These are phyloP conservation scores for Berberis thunbergii DNA, from an alignment of 164 flowering plant genomes.

Conservation along the genomic window DNA sequence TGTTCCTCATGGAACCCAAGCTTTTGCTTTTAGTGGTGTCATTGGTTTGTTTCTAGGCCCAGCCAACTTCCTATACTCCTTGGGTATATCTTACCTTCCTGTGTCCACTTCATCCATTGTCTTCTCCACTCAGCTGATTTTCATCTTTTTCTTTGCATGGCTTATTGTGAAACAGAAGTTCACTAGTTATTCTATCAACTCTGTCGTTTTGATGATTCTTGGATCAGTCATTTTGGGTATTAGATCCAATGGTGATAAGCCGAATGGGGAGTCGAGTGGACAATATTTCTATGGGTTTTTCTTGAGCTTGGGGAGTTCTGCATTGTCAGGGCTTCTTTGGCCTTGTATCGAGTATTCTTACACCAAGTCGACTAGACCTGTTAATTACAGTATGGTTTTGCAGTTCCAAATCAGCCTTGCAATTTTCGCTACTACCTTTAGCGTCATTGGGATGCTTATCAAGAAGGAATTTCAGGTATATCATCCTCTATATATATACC, in stretches of 20 bases:
- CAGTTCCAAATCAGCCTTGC: background rate
- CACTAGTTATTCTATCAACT: background rate
- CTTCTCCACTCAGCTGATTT: background rate
- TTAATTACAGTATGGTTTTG: background rate
- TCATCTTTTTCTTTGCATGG: background rate
- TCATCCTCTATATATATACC: too few relatives aligned
- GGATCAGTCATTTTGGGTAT: background rate
- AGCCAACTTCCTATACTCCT: background rate
- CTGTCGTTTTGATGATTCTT: background rate
- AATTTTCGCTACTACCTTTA: slow-evolving; percentile 1
- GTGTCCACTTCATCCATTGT: background rate
- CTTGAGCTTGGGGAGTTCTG: background rate
- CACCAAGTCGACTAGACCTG: background rate
- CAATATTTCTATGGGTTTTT: background rate
- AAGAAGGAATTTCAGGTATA: background rate
- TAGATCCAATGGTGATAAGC: background rate
- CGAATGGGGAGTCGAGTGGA: background rate
- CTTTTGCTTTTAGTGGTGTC: background rate
- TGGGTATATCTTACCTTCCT: background rate
- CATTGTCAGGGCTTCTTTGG: background rate
- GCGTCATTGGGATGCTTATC: background rate
- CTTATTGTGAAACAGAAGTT: slow-evolving; percentile 1
- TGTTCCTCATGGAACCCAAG: background rate
- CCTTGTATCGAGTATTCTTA: background rate
- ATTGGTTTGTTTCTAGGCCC: background rate